phyloP scores from a whole-genome alignment of 2,329 filamentous ascomycete species.

The Aspergillus ochraceoroseus region DNA sequence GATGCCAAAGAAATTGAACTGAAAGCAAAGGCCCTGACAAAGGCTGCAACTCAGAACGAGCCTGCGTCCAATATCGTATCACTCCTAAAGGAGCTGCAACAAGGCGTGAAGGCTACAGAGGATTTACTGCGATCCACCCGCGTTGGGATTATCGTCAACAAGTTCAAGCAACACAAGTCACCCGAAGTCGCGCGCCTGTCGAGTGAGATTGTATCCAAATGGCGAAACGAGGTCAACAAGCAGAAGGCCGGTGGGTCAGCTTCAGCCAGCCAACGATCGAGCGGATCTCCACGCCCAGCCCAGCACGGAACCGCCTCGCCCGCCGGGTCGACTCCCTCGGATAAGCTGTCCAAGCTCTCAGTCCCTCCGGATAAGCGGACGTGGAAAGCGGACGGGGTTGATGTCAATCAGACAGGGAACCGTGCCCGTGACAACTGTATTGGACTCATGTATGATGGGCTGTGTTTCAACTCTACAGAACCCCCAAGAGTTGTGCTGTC shows the following conservation, averaged over 20 bases:
- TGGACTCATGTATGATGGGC: constrained; percentile 87
- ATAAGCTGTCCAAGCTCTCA: constrained; percentile 51
- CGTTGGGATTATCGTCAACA: constrained; percentile 84
- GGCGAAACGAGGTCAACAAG: constrained; percentile 46
- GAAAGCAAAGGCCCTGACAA: constrained; percentile 72
- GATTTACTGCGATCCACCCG: constrained; percentile 86
- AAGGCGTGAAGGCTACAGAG: constrained; percentile 76
- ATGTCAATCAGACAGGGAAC: constrained; percentile 69
- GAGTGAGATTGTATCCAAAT: constrained; percentile 73
- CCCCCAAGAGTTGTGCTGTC: constrained; percentile 62
- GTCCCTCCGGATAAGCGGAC: constrained; percentile 70
- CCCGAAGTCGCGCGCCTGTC: constrained; percentile 67
- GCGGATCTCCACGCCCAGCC: constrained; percentile 43
- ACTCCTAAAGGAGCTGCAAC: constrained; percentile 72
- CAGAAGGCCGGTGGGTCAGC: constrained; percentile 43
- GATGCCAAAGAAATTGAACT: constrained; percentile 75
- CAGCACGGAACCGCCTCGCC: constrained; percentile 53
- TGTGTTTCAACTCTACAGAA: constrained; percentile 63
- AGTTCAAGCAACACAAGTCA: constrained; percentile 75
- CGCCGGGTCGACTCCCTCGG: constrained; percentile 42
- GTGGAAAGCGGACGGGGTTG: constrained; percentile 74
- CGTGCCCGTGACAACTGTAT: constrained; percentile 76
- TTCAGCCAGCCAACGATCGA: constrained; percentile 37
- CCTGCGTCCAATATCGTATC: constrained; percentile 65
- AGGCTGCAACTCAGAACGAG: constrained; percentile 71